A percentile compares a stretch with the other conserved stretches of the same genome.
These are phyloP conservation scores for Orbilia javanica DNA, from an alignment of 2,329 filamentous ascomycete species.

Conservation along the genomic window DNA sequence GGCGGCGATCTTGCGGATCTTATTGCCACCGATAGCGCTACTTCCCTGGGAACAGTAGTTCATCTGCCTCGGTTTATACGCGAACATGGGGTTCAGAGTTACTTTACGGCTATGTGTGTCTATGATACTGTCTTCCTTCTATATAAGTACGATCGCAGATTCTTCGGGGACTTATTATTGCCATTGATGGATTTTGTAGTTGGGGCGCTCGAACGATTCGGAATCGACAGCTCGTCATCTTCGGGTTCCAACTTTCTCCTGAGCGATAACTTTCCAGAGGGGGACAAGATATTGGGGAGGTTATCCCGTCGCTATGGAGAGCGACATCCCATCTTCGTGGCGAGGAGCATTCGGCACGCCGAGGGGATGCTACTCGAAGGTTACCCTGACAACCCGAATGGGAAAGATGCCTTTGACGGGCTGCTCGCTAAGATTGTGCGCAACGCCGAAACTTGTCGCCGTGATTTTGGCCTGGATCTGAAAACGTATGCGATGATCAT, in stretches of 20 bases:
- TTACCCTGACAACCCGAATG: neutral
- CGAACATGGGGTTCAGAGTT: neutral
- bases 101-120: neutral
- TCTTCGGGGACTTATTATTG: neutral
- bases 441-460: too few species aligned
- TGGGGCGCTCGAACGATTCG: neutral
- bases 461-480: neutral
- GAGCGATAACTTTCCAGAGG: neutral
- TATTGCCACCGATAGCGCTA: too few species aligned
- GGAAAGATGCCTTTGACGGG: neutral
- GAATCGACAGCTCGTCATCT: neutral
- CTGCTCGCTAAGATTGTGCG: neutral
- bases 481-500: too few species aligned
- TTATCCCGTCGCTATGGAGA: neutral
- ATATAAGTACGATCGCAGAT: neutral
- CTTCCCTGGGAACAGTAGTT: neutral
- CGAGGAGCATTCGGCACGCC: neutral
- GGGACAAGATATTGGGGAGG: neutral
- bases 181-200: neutral
- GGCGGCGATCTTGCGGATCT: neutral
- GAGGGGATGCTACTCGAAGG: neutral
- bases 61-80: neutral
- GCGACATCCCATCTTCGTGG: neutral
- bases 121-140: neutral
- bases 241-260: neutral